Percentiles rank a stretch among this genome's conserved stretches.
Evolutionary conservation across 257 asterid species (phyloP).

Genomic region (Solanum tarijense): DNA sequence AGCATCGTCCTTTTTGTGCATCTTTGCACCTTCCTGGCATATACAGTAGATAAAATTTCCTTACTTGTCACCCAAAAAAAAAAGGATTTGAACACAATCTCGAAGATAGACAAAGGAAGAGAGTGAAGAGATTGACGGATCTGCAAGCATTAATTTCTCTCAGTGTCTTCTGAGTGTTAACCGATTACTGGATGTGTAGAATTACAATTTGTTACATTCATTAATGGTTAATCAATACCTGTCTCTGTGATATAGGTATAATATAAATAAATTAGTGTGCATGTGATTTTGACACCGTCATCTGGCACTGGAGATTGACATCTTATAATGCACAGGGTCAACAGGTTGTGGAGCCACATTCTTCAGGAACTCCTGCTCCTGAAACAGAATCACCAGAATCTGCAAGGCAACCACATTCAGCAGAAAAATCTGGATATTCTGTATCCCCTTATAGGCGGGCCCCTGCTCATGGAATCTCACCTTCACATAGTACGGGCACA

Average conservation of each 20-base stretch:
- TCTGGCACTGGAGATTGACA: neutral
- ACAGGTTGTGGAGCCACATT: conserved; percentile 8
- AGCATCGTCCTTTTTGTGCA: neutral
- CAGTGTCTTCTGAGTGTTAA: neutral
- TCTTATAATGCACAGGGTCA: conserved; percentile 26
- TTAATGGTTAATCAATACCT: neutral
- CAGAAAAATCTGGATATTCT: neutral
- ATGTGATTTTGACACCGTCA: neutral
- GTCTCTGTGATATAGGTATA: neutral
- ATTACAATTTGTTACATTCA: neutral
- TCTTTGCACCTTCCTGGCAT: neutral
- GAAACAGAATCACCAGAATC: conserved; percentile 6
- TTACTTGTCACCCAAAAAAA: neutral
- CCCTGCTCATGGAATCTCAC: conserved; percentile 4
- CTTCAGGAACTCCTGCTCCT: conserved; percentile 7
- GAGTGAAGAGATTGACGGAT: neutral
- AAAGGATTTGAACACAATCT: neutral
- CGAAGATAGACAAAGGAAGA: neutral
- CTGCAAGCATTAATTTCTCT: neutral
- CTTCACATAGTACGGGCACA: neutral
- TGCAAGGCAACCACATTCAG: neutral
- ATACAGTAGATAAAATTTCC: neutral
- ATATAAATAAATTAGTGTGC: neutral
- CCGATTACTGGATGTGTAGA: neutral
- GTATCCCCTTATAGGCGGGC: neutral